A percentile compares a stretch with the other conserved stretches of the same genome.
Evolutionary conservation across 352 stramenopile genomes (phyloP).

Genomic region (Plasmopara viticola): DNA sequence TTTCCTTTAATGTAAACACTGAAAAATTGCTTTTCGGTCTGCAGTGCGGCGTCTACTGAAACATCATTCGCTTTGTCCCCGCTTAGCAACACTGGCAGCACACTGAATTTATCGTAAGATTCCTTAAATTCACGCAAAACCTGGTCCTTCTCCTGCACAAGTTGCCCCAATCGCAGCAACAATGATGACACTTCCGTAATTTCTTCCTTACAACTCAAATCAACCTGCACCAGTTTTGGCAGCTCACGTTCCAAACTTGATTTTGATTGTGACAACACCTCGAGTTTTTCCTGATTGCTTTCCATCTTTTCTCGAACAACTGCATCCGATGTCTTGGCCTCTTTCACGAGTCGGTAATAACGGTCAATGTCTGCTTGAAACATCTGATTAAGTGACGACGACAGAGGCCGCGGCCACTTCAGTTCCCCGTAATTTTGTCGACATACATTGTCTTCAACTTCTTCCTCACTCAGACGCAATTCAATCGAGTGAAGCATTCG

Average conservation of each 20-base stretch:
- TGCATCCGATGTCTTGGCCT: slow-evolving; percentile 64
- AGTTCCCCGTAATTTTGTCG: slow-evolving; percentile 55
- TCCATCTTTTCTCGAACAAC: slow-evolving; percentile 48
- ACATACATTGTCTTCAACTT: slow-evolving; percentile 63
- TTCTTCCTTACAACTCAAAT: slow-evolving; percentile 51
- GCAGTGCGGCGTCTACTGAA: slow-evolving; percentile 30
- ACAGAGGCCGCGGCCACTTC: slow-evolving; percentile 52
- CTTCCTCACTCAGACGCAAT: slow-evolving; percentile 44
- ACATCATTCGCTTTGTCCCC: slow-evolving; percentile 16
- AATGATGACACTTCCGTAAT: slow-evolving; percentile 39
- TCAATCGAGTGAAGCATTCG: slow-evolving; percentile 54
- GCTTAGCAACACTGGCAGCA: slow-evolving; percentile 42
- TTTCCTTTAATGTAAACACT: slow-evolving; percentile 53
- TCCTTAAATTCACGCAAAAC: slow-evolving; percentile 43
- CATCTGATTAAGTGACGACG: slow-evolving; percentile 41
- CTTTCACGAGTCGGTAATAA: slow-evolving; percentile 66
- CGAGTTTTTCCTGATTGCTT: slow-evolving; percentile 29
- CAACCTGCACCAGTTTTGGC: slow-evolving; percentile 36
- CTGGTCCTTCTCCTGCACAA: slow-evolving; percentile 61
- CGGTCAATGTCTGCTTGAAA: slow-evolving; percentile 65
- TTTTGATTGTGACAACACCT: slow-evolving; percentile 42
- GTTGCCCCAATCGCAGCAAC: slow-evolving; percentile 41
- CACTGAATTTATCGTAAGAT: slow-evolving; percentile 56
- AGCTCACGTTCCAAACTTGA: slow-evolving; percentile 50
- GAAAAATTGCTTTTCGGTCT: slow-evolving; percentile 56